phyloP scores from a whole-genome alignment of 164 flowering plant species.

The Stephania cephalantha region DNA sequence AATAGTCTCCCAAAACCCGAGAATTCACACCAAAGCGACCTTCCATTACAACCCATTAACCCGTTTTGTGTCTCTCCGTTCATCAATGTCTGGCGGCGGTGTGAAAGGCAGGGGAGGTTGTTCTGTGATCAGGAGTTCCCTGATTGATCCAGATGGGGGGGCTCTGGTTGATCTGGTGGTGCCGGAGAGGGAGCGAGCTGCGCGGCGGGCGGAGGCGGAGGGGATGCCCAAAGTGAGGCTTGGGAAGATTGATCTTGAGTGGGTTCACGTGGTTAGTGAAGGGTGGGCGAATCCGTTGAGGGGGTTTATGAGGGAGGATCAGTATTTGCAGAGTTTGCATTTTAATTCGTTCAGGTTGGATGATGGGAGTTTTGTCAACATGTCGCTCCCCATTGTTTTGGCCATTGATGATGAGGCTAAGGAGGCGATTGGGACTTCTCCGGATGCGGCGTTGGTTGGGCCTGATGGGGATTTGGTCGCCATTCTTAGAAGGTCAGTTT shows the following conservation, averaged over 20 bases:
- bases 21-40: slow-evolving; percentile 26
- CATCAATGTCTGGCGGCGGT: neutral
- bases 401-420: slow-evolving; percentile 71
- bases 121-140: slow-evolving; percentile 46
- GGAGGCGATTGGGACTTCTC: slow-evolving; percentile 49
- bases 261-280: slow-evolving; percentile 89
- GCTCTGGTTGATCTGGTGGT: slow-evolving; percentile 67
- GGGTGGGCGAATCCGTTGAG: slow-evolving; percentile 96
- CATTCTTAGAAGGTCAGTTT: slow-evolving; percentile 58
- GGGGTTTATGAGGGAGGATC: slow-evolving; percentile 91
- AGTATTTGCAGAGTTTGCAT: slow-evolving; percentile 91
- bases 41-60: slow-evolving; percentile 29
- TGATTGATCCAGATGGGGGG: slow-evolving; percentile 95
- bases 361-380: slow-evolving; percentile 71
- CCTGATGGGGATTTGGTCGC: slow-evolving; percentile 57
- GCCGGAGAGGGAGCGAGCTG: slow-evolving; percentile 47
- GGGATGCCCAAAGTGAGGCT: slow-evolving; percentile 53
- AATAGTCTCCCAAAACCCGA: slow-evolving; percentile 12
- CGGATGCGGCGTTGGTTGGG: slow-evolving; percentile 52
- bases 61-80: slow-evolving; percentile 7
- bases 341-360: slow-evolving; percentile 54
- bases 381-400: slow-evolving; percentile 92
- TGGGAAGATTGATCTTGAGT: slow-evolving; percentile 65
- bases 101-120: neutral
- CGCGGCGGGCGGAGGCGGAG: slow-evolving; percentile 45